Conservation (phyloP, 2,329 filamentous ascomycete genomes). For the Aspergillus versicolor region DNA sequence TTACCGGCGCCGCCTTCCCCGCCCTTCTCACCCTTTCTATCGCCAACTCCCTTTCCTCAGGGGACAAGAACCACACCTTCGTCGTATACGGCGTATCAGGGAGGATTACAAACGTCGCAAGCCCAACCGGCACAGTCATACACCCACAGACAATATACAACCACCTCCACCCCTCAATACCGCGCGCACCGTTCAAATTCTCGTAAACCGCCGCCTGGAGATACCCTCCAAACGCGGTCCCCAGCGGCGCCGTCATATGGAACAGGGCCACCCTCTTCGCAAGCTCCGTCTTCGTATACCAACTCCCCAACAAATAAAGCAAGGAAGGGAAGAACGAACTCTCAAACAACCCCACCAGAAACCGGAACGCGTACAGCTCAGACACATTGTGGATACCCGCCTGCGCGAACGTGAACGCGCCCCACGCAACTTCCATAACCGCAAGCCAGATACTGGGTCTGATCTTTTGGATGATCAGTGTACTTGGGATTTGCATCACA, state of each 20-base stretch:
- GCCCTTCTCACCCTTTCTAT: not conserved
- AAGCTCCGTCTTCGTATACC: constrained; percentile 6
- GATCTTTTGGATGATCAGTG: not conserved
- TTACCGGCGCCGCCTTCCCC: not conserved
- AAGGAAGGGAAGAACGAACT: not conserved
- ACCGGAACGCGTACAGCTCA: not conserved
- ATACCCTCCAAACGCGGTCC: not conserved
- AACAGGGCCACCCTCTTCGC: not conserved
- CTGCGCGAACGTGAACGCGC: not conserved
- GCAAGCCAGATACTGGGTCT: constrained; percentile 2
- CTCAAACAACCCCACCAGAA: constrained; percentile 1
- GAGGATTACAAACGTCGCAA: not conserved
- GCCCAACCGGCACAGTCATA: constrained; percentile 1
- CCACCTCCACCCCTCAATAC: constrained; percentile 2
- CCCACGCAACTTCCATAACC: not conserved
- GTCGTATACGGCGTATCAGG: constrained; percentile 3
- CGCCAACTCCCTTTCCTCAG: not conserved
- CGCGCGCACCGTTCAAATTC: not conserved
- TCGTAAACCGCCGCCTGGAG: not conserved
- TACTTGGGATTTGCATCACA: not conserved
- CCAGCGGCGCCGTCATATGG: constrained; percentile 1
- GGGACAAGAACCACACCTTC: not conserved
- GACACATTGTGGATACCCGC: not conserved
- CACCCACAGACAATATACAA: constrained; percentile 4
- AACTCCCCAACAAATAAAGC: not conserved